Evolutionary conservation across 1,139 yeast species (phyloP), one percentile per base, ranked within the genome.

Genomic region (Debaryomycetaceae sp.): DNA sequence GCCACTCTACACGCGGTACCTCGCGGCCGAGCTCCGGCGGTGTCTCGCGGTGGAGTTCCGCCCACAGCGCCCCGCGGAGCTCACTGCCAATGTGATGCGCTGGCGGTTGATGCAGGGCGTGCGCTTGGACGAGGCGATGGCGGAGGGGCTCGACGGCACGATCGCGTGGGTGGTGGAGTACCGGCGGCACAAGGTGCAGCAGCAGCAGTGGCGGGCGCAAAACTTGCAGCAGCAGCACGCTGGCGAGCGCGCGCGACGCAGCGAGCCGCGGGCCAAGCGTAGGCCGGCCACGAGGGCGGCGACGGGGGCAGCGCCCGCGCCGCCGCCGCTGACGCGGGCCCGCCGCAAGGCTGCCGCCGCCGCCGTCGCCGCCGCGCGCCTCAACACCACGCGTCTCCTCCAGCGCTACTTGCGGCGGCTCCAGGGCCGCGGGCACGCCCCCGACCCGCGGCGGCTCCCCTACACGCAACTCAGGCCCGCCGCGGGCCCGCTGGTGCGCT

Each of bases 381-480:
- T n/a, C n/a, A n/a, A n/a, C n/a, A n/a, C n/a, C n/a, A n/a, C n/a
- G n/a, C n/a, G n/a, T n/a, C n/a, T n/a, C n/a, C 42, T 61, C 7
- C 45, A 60, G 11, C 45, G 56, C 11, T 58, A 53, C 40, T 34
- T 67, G 16, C 59, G 58, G 33, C 41, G 40, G 18, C 45, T 54
- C 16, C 71, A 65, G 38, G 35, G 39, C 21, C 26, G 34, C 0
- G 46, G 49, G 9, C 42, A 42, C 28, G 27, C 65, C 1, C 68
- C 70, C 1, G 51, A 56, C 14, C 71, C 73, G 0, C 52, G 43
- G 27, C 41, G 52, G 17, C 44, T 65, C 10, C 65, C 68, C 1
- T 55, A 58, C 34, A 56, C 63, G 22, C 41, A 28, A 24, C 24
- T 6, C 34, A 44, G 34, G 23, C 2, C 8, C 4, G 16, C 5